Evolutionary conservation across 805 yeast genomes (phyloP), one percentile per base, ranked within the genome.

Genomic region (Metschnikowia peoriensis): DNA sequence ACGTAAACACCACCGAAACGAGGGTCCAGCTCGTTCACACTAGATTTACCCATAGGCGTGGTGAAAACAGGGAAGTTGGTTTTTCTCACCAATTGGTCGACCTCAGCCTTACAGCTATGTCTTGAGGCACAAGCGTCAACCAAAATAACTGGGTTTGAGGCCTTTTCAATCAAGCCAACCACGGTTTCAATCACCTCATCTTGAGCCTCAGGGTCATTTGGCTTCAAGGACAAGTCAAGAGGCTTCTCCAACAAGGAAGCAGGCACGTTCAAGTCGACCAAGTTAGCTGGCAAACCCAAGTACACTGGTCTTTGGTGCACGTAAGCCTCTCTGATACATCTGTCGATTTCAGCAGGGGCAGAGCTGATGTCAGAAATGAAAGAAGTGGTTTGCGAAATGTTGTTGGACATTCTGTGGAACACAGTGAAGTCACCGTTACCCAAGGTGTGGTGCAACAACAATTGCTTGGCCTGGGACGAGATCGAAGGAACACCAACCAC

Each of bases 41-140:
- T 77, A 54, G 90, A 86, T 72, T 89, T 89, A 72, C 96, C 96
- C 94, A 89, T 88, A 62, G 96, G 96, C 49, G 96, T 89, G 51
- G 86, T 86, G 70, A 83, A 89, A 46, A 86, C 85, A 44, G 94
- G 93, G 83, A 84, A 88, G 68, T 86, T 83, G 46, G 96, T 87
- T 53, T 73, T 67, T 51, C 81, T 80, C 47, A 86, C 85, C 66
- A 89, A 78, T 61, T 77, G 71, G 56, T 72, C 75, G 54, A 88
- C 85, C 69, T 85, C 89, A n/a, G 70, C 69, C 65, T 77, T 78
- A 58, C 85, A 87, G 59, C 77, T 75, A 72, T 89, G 96, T 73
- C 96, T 81, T 46, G 85, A 74, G 54, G 92, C 89, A 79, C 96
- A 89, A 44, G 96, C 96, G 74, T 89, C 96, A 44, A 89, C 89